These are phyloP conservation scores for Phyllostachys edulis DNA, from an alignment of 176 grass and related monocot genomes.

Conservation along the genomic window DNA sequence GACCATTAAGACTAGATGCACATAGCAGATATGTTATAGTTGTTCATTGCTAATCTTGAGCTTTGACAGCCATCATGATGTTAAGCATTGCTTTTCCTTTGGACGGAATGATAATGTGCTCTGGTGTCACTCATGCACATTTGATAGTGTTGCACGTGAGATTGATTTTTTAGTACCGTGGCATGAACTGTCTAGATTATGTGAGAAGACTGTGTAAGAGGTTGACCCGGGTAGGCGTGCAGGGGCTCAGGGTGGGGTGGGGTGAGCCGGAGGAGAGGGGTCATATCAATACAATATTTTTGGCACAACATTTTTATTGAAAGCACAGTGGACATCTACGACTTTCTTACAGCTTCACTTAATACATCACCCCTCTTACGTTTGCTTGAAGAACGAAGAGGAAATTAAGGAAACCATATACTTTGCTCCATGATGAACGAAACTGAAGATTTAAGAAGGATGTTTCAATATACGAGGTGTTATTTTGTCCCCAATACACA, in stretches of 20 bases:
- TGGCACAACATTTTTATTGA: not conserved
- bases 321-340: not conserved
- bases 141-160: not conserved
- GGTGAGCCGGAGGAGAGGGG: not conserved
- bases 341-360: not conserved
- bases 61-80: not conserved
- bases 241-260: not conserved
- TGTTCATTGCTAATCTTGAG: not conserved
- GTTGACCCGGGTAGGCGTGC: not conserved
- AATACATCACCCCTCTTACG: not conserved
- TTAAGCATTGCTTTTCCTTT: not conserved
- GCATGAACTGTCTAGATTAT: not conserved
- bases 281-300: not conserved
- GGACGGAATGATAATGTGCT: not conserved
- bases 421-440: not conserved
- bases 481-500: not conserved
- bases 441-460: not conserved
- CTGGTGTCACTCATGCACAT: not conserved
- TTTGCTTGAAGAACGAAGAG: not conserved
- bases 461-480: not conserved
- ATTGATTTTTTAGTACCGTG: slow-evolving; percentile 5
- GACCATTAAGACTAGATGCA: not conserved
- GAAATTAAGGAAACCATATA: not conserved
- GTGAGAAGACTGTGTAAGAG: not conserved
- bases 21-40: not conserved